A percentile compares a stretch with the other conserved stretches of the same genome.
phyloP scores from a whole-genome alignment of 2,329 filamentous ascomycete genomes.

The Monilinia vaccinii-corymbosi region DNA sequence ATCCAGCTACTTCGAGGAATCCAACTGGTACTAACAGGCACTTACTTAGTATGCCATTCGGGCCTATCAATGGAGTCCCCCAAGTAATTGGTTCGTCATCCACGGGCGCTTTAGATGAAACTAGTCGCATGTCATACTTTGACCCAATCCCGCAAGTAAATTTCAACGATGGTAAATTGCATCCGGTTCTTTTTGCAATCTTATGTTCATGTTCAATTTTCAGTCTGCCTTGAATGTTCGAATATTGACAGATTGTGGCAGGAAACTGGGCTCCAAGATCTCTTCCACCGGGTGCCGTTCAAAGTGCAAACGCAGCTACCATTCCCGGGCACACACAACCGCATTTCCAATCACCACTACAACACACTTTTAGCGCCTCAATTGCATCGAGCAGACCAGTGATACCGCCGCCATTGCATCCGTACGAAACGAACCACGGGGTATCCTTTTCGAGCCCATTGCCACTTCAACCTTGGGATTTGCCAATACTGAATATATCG shows the following conservation, averaged over 20 bases:
- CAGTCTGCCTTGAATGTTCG: not conserved
- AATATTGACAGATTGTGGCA: not conserved
- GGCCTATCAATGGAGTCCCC: not conserved
- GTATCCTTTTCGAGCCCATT: not conserved
- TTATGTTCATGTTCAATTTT: not conserved
- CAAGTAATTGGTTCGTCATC: not conserved
- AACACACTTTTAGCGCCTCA: not conserved
- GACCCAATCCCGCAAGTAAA: not conserved
- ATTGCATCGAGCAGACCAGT: not conserved
- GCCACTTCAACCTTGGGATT: slow-evolving; percentile 25
- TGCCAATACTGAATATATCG: slow-evolving; percentile 27
- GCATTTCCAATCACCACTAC: not conserved
- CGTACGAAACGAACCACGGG: not conserved
- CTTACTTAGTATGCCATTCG: not conserved
- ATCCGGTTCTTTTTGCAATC: not conserved
- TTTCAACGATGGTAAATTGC: slow-evolving; percentile 3
- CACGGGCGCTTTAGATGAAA: not conserved
- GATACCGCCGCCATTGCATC: not conserved
- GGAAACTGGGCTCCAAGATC: slow-evolving; percentile 5
- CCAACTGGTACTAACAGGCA: not conserved
- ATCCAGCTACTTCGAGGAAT: not conserved
- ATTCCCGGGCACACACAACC: not conserved
- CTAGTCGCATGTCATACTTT: slow-evolving; percentile 1
- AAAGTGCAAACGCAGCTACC: not conserved
- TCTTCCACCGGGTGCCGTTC: not conserved